Conservation (phyloP, 2,329 filamentous ascomycete species). For the Pseudogymnoascus sp. region DNA sequence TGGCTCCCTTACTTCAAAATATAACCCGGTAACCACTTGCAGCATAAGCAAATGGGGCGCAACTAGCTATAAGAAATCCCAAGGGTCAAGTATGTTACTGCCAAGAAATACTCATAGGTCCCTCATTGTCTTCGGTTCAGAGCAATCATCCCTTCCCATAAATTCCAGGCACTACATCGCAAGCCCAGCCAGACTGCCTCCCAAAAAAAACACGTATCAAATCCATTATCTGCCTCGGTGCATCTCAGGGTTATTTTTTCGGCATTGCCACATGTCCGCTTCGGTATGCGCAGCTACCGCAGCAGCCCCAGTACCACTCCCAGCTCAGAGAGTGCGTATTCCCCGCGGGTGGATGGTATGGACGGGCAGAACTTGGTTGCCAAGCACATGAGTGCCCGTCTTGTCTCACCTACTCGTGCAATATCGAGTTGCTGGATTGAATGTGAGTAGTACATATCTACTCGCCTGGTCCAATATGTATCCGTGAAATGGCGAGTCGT, state of each 20-base stretch:
- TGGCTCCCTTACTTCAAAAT: neutral
- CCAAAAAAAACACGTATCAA: neutral
- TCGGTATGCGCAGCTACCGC: neutral
- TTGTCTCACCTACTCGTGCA: neutral
- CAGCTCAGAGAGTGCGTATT: neutral
- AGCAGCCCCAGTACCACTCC: neutral
- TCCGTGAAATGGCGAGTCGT: neutral
- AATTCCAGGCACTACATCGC: neutral
- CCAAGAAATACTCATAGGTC: neutral
- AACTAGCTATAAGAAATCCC: neutral
- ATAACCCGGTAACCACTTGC: neutral
- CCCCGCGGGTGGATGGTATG: neutral
- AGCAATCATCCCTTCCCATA: neutral
- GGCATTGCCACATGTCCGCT: neutral
- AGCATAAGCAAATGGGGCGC: neutral
- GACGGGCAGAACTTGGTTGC: neutral
- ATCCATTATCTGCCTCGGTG: neutral
- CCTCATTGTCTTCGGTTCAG: neutral
- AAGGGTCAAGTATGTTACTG: neutral
- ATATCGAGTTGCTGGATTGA: neutral
- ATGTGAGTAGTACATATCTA: neutral
- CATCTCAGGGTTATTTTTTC: neutral
- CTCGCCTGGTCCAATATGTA: neutral
- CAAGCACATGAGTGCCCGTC: neutral
- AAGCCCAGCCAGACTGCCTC: neutral